phyloP scores from a whole-genome alignment of 805 yeast genomes.

The Saccharomycopsis guyanensis region DNA sequence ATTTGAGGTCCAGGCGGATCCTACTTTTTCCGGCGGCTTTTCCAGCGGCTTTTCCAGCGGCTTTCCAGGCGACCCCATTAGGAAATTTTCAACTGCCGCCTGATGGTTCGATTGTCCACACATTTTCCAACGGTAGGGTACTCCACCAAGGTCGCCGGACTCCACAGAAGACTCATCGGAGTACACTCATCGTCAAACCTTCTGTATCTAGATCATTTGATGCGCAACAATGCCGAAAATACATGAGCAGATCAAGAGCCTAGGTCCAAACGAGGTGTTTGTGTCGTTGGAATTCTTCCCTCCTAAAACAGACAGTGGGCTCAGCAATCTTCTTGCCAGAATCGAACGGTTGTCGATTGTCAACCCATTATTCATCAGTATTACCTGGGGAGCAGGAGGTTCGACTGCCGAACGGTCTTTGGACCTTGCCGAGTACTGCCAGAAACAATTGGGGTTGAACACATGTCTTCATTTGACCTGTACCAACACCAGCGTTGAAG shows the following conservation, averaged over 20 bases:
- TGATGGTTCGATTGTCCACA: too few species aligned
- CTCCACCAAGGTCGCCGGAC: too few species aligned
- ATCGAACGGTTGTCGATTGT: conserved; percentile 81
- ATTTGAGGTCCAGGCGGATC: too few species aligned
- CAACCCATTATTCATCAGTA: conserved; percentile 83
- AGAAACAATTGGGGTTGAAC: conserved; percentile 68
- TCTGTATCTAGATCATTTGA: too few species aligned
- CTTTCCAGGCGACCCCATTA: too few species aligned
- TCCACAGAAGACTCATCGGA: too few species aligned
- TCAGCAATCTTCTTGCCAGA: conserved; percentile 76
- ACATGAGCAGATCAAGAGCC: background rate
- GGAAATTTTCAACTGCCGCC: too few species aligned
- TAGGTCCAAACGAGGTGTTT: conserved; percentile 37
- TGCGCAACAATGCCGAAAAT: background rate
- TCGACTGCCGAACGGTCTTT: conserved; percentile 82
- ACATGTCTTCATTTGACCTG: conserved; percentile 94
- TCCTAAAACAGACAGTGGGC: conserved; percentile 88
- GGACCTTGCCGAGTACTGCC: conserved; percentile 73
- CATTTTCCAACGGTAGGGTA: too few species aligned
- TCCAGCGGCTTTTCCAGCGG: too few species aligned
- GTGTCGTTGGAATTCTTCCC: conserved; percentile 95
- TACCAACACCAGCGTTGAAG: conserved; percentile 74
- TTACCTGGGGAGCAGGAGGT: conserved; percentile 99
- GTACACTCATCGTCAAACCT: too few species aligned
- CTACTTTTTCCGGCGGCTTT: too few species aligned